A percentile compares a stretch with the other conserved stretches of the same genome.
Evolutionary conservation across 1,284 basidiomycete genomes (phyloP).

Genomic region (Leccinum griseonigrum): DNA sequence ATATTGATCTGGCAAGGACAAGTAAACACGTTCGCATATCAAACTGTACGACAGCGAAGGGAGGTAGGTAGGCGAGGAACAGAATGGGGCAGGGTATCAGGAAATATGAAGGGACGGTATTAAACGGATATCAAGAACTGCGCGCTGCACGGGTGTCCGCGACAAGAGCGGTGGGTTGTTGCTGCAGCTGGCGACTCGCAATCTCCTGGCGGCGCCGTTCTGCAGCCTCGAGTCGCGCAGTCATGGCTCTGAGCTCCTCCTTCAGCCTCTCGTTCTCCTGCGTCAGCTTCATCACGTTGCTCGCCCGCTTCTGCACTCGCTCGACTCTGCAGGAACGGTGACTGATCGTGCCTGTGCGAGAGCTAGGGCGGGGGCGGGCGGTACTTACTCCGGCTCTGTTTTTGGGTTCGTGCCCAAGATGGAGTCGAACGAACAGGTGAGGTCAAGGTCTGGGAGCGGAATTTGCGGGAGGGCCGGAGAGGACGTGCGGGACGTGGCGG

Average conservation of each 20-base stretch:
- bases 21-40: constrained; percentile 1
- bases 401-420: constrained; percentile 33
- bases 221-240: constrained; percentile 68
- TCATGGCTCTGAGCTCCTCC: constrained; percentile 70
- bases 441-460: constrained; percentile 48
- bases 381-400: constrained; percentile 36
- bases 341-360: constrained; percentile 22
- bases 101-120: constrained; percentile 27
- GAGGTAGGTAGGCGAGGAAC: constrained; percentile 14
- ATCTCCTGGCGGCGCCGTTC: constrained; percentile 63
- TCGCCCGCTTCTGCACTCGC: constrained; percentile 70
- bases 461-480: constrained; percentile 53
- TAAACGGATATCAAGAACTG: constrained; percentile 27
- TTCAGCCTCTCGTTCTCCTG: constrained; percentile 77
- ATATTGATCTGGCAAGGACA: constrained; percentile 6
- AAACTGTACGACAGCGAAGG: constrained; percentile 7
- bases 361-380: constrained; percentile 15
- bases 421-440: constrained; percentile 49
- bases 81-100: constrained; percentile 30
- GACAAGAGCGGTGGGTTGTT: constrained; percentile 21
- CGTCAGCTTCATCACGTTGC: constrained; percentile 70
- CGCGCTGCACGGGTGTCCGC: constrained; percentile 14
- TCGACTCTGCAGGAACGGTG: constrained; percentile 42
- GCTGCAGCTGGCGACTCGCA: constrained; percentile 35
- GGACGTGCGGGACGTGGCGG: constrained; percentile 24